These are phyloP conservation scores for Geotrichum aggregatum DNA, from an alignment of 1,139 yeast species.

Conservation along the genomic window DNA sequence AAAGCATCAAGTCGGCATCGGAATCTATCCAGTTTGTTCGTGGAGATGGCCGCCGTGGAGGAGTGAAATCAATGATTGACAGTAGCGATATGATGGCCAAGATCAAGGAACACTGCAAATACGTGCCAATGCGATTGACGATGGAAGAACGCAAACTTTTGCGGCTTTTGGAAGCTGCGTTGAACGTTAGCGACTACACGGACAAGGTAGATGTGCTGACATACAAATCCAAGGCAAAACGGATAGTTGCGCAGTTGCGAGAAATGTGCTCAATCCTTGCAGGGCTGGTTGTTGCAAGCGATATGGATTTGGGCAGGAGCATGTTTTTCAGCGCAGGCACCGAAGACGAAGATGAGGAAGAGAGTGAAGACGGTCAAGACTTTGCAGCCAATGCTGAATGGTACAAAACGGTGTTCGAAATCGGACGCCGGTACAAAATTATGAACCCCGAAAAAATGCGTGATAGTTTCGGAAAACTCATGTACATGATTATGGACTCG, in stretches of 20 bases:
- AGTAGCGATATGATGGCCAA: constrained; percentile 32
- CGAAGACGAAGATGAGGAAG: background rate
- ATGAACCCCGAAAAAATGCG: constrained; percentile 78
- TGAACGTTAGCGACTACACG: constrained; percentile 70
- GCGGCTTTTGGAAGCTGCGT: constrained; percentile 61
- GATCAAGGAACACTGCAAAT: constrained; percentile 48
- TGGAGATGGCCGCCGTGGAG: constrained; percentile 26
- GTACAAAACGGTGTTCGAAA: constrained; percentile 63
- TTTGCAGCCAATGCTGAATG: constrained; percentile 63
- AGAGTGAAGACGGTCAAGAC: constrained; percentile 52
- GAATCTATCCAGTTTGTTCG: constrained; percentile 22
- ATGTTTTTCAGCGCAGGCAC: constrained; percentile 38
- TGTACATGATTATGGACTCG: constrained; percentile 80
- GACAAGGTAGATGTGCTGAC: constrained; percentile 66
- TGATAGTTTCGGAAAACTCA: constrained; percentile 66
- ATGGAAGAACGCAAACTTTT: constrained; percentile 62
- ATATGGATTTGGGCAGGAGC: constrained; percentile 60
- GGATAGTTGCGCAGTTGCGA: constrained; percentile 63
- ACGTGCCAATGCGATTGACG: constrained; percentile 62
- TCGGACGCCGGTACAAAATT: constrained; percentile 71
- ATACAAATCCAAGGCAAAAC: constrained; percentile 57
- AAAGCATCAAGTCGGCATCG: constrained; percentile 21
- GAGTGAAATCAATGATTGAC: constrained; percentile 14
- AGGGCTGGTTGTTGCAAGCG: constrained; percentile 68
- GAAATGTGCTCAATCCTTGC: constrained; percentile 72